Evolutionary conservation across 2,329 filamentous ascomycete genomes (phyloP).

Genomic region (Westerdykella ornata): DNA sequence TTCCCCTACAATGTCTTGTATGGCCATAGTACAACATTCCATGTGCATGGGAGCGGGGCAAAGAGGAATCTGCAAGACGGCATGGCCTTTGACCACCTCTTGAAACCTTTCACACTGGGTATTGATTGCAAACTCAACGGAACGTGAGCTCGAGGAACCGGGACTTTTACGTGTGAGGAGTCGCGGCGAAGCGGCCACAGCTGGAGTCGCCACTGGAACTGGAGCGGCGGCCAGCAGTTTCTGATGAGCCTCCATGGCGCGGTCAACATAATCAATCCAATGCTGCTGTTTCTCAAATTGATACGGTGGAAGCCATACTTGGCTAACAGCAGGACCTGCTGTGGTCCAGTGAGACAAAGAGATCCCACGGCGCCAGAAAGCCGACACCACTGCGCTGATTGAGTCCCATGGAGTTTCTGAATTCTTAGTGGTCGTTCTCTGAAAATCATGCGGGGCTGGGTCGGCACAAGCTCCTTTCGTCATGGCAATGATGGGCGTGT

Average conservation of each 20-base stretch:
- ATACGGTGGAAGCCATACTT: conserved; percentile 23
- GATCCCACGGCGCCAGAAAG: conserved; percentile 1
- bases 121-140: conserved; percentile 8
- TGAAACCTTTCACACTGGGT: conserved; percentile 5
- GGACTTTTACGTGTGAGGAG: background rate
- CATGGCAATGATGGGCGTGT: conserved; percentile 7
- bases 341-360: conserved; percentile 2
- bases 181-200: background rate
- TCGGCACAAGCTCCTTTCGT: background rate
- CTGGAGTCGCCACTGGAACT: background rate
- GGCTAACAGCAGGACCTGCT: background rate
- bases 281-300: conserved; percentile 20
- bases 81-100: conserved; percentile 11
- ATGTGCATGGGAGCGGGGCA: conserved; percentile 18
- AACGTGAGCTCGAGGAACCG: background rate
- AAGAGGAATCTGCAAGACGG: conserved; percentile 11
- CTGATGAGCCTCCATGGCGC: background rate
- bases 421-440: background rate
- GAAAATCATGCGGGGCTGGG: conserved; percentile 1
- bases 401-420: background rate
- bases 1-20: background rate
- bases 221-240: background rate
- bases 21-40: conserved; percentile 14
- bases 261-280: conserved; percentile 10
- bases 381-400: background rate